Evolutionary conservation across 1,284 basidiomycete species (phyloP).

Genomic region (Austroboletus olivaceoglutinosus): DNA sequence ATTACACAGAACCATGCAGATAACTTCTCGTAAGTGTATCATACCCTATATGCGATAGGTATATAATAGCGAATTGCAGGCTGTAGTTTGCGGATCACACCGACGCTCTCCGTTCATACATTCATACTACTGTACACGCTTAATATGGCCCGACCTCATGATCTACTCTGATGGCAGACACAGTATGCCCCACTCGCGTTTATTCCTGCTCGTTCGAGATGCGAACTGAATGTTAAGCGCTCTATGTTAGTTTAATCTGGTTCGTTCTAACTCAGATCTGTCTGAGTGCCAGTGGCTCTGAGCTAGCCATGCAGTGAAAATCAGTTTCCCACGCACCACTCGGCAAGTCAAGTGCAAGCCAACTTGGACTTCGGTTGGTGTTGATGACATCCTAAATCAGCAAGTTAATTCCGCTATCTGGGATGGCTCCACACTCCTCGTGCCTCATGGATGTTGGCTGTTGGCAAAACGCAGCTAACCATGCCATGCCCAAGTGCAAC

Average conservation of each 20-base stretch:
- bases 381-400: neutral
- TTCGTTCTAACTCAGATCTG: neutral
- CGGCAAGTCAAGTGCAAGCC: constrained; percentile 12
- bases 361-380: neutral
- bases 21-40: constrained; percentile 5
- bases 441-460: constrained; percentile 24
- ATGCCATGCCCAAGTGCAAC: constrained; percentile 7
- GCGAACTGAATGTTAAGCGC: constrained; percentile 1
- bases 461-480: constrained; percentile 18
- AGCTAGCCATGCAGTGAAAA: constrained; percentile 1
- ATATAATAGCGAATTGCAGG: neutral
- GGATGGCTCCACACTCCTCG: no score
- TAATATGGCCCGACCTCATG: neutral
- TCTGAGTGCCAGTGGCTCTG: neutral
- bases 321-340: constrained; percentile 2
- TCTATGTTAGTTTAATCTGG: neutral
- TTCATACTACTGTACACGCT: neutral
- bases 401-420: neutral
- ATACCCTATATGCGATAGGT: neutral
- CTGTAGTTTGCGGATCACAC: neutral
- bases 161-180: no score
- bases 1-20: neutral
- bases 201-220: constrained; percentile 8
- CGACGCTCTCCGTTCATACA: neutral
- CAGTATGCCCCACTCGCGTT: neutral